Conservation (phyloP, 441 rosid genomes). For the Pelargonium citronellum region DNA sequence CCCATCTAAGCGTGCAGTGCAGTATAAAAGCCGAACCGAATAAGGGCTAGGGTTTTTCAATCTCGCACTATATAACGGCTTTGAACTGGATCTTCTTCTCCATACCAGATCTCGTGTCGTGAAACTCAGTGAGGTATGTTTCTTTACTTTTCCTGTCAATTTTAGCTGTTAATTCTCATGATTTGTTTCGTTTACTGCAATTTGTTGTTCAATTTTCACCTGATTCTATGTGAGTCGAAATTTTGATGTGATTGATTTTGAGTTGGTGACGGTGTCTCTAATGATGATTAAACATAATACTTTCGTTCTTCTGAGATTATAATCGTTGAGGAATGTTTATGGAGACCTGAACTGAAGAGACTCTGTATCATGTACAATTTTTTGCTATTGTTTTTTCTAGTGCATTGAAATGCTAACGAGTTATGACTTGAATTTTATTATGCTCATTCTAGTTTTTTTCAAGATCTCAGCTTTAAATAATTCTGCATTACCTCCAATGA, state of each 20-base stretch:
- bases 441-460: too few species aligned
- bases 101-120: neutral
- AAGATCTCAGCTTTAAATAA: too few species aligned
- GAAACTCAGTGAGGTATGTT: neutral
- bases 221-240: neutral
- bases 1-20: too few species aligned
- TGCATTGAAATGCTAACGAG: neutral
- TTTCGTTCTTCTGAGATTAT: constrained; percentile 25
- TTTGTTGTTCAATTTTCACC: neutral
- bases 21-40: neutral
- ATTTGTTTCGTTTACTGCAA: neutral
- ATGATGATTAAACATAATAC: constrained; percentile 18
- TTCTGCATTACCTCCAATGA: constrained; percentile 18
- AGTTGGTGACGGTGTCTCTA: constrained; percentile 13
- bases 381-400: neutral
- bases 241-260: neutral
- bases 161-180: neutral
- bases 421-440: too few species aligned
- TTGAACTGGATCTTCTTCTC: too few species aligned
- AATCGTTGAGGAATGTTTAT: constrained; percentile 20
- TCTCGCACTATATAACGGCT: neutral
- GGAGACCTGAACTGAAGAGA: constrained; percentile 31
- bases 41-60: neutral
- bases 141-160: neutral
- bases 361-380: neutral